phyloP scores from a whole-genome alignment of 371 early-diverging fungal species.

The Encephalitozoon intestinalis region DNA sequence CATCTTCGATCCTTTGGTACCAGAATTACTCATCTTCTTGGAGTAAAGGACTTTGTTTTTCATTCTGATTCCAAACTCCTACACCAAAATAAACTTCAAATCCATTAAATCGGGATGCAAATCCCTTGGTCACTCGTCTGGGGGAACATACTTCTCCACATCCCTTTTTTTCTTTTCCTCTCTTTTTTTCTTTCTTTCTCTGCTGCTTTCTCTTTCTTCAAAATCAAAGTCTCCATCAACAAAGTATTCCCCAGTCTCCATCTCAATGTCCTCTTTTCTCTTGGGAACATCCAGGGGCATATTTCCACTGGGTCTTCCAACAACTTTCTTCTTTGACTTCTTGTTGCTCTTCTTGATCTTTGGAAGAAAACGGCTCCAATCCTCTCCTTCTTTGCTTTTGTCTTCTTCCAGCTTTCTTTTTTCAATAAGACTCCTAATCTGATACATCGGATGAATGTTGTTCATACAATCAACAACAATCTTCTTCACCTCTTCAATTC shows the following conservation, averaged over 20 bases:
- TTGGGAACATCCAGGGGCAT: conserved; percentile 23
- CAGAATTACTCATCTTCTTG: not conserved
- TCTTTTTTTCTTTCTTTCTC: not conserved
- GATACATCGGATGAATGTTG: conserved; percentile 96
- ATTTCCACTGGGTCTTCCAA: not conserved
- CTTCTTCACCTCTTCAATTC: conserved; percentile 75
- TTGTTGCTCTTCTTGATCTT: conserved; percentile 82
- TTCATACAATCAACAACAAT: conserved; percentile 85
- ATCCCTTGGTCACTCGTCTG: not conserved
- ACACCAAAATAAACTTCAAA: not conserved
- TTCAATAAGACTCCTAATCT: conserved; percentile 94
- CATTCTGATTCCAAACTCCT: not conserved
- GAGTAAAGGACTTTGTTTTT: not conserved
- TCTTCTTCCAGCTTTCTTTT: conserved; percentile 91
- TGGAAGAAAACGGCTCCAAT: conserved; percentile 95
- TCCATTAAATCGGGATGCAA: not conserved
- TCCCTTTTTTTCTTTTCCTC: conserved; percentile 6
- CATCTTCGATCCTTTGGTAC: not conserved
- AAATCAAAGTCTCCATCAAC: not conserved
- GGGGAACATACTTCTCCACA: not conserved
- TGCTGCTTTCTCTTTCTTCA: not conserved
- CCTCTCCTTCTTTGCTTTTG: conserved; percentile 78
- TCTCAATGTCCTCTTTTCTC: conserved; percentile 40
- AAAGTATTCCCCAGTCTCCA: conserved; percentile 52
- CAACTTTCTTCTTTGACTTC: conserved; percentile 62